A percentile compares a stretch with the other conserved stretches of the same genome.
Conservation (phyloP, 1,284 basidiomycete species). For the Ustilago shanxiensis region DNA sequence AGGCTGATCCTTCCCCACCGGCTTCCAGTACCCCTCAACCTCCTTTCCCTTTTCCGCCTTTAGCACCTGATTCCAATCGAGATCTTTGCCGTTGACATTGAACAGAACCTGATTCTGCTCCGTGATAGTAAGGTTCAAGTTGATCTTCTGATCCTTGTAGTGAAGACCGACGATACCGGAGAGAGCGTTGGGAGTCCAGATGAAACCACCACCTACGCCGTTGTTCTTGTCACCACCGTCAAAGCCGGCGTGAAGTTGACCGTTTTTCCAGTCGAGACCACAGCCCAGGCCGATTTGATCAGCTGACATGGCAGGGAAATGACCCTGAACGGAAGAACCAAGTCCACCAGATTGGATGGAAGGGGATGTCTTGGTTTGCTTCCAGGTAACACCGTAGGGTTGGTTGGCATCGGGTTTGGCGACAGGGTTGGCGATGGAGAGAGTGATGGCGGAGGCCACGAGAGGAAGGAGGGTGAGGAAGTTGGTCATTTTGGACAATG, state of each 20-base stretch:
- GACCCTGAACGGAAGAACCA: conserved; percentile 21
- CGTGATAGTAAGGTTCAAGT: conserved; percentile 33
- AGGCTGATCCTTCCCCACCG: neutral
- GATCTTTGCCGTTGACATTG: conserved; percentile 16
- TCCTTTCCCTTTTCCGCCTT: conserved; percentile 1
- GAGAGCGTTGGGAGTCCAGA: conserved; percentile 13
- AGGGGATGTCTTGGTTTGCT: conserved; percentile 6
- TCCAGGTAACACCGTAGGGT: conserved; percentile 11
- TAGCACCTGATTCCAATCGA: conserved; percentile 24
- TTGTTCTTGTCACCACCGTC: conserved; percentile 26
- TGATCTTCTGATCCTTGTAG: conserved; percentile 12
- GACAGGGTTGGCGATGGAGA: neutral
- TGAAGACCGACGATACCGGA: conserved; percentile 20
- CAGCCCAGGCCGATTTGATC: conserved; percentile 28
- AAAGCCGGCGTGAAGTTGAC: conserved; percentile 30
- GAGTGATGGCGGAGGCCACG: conserved; percentile 4
- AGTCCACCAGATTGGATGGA: conserved; percentile 11
- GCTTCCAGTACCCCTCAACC: neutral
- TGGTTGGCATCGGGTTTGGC: neutral
- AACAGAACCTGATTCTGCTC: conserved; percentile 18
- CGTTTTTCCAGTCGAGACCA: conserved; percentile 30
- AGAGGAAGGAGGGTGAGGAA: conserved; percentile 15
- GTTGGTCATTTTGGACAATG: conserved; percentile 10
- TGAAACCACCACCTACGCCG: conserved; percentile 33
- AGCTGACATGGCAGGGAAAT: conserved; percentile 22